Base-by-base conservation (phyloP, 108 stramenopile species). In the Aurantiochytrium sp. region DNA sequence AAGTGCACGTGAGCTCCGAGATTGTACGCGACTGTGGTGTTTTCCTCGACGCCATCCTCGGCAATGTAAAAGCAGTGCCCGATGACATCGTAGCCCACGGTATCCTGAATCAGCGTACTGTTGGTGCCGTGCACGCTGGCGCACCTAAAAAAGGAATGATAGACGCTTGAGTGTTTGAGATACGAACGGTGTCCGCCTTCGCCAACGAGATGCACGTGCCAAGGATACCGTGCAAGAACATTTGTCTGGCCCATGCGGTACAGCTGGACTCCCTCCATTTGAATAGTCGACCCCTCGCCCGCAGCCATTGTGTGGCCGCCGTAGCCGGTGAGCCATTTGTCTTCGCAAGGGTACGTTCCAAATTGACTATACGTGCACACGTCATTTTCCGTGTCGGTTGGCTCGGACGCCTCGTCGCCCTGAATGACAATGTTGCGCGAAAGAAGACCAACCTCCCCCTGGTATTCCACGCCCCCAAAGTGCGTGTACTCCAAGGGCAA, bases 241-340 rank as follows among this genome's bases (percentile, higher is more conserved):
- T 94, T 94, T 8, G 94, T 94, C 88, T 93, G 93, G 14, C 94
- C 94, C 94, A 94, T 94, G 5, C 93, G 60, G 57, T 87, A 91
- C 3, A 94, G 87, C 72, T 93, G 89, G 14, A 93, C 91, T 29
- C 93, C 93, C 76, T 90, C 89, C 12, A 95, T 88, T 44, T 58
- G 90, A 5, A 72, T 92, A 4, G 53, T 59, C 21, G 92, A 92
- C 0, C 19, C 83, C 19, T 87, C 88, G 8, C 87, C 58, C 16
- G 57, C 60, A 19, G 91, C 55, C 57, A 94, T 95, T 58, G 92
- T 87, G 29, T 35, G 29, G 0, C 29, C 29, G 29, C 29, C 29
- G 87, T 87, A 94, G 4, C 93, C 93, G 16, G 93, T 93, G 18
- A 91, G 59, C n/a, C 88, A 51, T 25, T 44, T 92, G 76, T 90